Percentiles rank a stretch among this genome's conserved stretches.
These are phyloP conservation scores for Russula sp. DNA, from an alignment of 768 basidiomycete species.

Conservation along the genomic window DNA sequence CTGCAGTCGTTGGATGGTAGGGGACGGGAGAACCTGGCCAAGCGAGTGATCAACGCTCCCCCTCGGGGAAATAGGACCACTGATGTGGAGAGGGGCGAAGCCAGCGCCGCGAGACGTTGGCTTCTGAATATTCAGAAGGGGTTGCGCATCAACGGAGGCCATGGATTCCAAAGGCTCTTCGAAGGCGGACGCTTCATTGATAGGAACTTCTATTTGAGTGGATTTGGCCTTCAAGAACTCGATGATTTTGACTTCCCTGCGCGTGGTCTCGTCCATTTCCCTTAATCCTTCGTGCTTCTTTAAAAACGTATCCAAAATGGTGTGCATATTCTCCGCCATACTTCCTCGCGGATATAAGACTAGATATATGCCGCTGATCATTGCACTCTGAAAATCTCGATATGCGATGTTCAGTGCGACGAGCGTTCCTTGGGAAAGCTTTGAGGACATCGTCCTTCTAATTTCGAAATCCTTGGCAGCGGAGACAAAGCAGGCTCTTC, in stretches of 20 bases:
- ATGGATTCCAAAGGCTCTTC: constrained; percentile 16
- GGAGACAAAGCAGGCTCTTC: constrained; percentile 85
- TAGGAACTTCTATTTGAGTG: constrained; percentile 36
- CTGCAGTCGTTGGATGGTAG: constrained; percentile 56
- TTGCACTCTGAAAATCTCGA: constrained; percentile 81
- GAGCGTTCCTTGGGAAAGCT: constrained; percentile 54
- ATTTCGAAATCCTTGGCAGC: constrained; percentile 83
- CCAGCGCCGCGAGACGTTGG: constrained; percentile 28
- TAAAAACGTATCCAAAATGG: constrained; percentile 73
- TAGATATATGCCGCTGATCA: constrained; percentile 86
- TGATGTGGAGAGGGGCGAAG: constrained; percentile 12
- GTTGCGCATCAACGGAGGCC: constrained; percentile 12
- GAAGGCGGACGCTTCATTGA: constrained; percentile 12
- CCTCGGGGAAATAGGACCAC: constrained; percentile 20
- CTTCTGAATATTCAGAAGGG: constrained; percentile 14
- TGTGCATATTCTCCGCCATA: constrained; percentile 66
- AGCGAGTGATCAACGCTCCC: constrained; percentile 27
- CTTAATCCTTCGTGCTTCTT: constrained; percentile 51
- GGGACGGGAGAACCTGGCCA: constrained; percentile 38
- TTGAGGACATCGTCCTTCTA: constrained; percentile 59
- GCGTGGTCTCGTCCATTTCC: constrained; percentile 79
- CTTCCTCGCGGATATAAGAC: constrained; percentile 70
- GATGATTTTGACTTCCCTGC: constrained; percentile 77
- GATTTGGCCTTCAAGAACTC: constrained; percentile 72
- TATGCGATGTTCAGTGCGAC: constrained; percentile 77